Conservation (phyloP, 169 alveolate genomes). For the Amoebophrya sp. region DNA sequence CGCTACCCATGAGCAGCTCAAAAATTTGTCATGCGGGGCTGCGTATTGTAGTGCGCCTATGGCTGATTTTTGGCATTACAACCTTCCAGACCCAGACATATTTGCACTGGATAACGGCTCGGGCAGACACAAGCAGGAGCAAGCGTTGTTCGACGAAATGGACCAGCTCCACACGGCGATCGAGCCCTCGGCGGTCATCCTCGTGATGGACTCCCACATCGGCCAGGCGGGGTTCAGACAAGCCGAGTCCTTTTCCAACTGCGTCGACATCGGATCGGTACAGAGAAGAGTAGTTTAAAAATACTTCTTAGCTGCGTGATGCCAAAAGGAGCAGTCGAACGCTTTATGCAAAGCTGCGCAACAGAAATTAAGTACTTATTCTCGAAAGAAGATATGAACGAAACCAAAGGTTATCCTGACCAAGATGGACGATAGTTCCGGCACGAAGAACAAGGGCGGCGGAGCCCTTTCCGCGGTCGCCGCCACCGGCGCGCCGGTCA, state of each 20-base stretch:
- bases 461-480: slow-evolving; percentile 97
- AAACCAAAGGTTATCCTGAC: slow-evolving; percentile 80
- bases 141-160: slow-evolving; percentile 98
- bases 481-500: slow-evolving; percentile 81
- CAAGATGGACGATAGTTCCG: slow-evolving; percentile 83
- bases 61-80: too few species aligned
- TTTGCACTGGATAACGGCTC: too few species aligned
- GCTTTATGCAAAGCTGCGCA: too few species aligned
- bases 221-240: slow-evolving; percentile 96
- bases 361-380: too few species aligned
- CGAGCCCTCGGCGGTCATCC: slow-evolving; percentile 55
- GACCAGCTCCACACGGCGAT: slow-evolving; percentile 68
- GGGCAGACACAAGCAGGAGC: slow-evolving; percentile 94
- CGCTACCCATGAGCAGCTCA: too few species aligned
- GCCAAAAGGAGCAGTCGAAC: too few species aligned
- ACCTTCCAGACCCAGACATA: too few species aligned
- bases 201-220: slow-evolving; percentile 92
- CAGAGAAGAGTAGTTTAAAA: too few species aligned
- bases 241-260: slow-evolving; percentile 90
- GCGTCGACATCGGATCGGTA: slow-evolving; percentile 82
- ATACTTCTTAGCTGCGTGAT: too few species aligned
- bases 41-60: too few species aligned
- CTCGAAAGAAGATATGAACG: too few species aligned
- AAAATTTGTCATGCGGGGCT: too few species aligned
- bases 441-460: slow-evolving; percentile 92